Base-by-base conservation (phyloP, 2,329 filamentous ascomycete species). In the Xylariaceae sp. region DNA sequence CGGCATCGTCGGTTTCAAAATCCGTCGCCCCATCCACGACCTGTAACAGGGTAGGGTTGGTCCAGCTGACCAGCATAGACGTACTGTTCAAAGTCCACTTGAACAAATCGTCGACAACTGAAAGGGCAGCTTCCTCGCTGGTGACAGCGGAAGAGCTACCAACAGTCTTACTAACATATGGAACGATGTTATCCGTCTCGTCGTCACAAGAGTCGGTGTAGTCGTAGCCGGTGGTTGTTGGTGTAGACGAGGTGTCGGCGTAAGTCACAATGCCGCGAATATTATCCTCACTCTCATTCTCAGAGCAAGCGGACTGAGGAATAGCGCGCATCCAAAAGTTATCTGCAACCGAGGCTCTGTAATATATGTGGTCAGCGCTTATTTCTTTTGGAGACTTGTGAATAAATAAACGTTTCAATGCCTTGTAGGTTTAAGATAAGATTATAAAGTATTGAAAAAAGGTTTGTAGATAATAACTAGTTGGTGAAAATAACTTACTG, bases 181-280 rank as follows among this genome's bases (percentile, higher is more conserved):
- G 77, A 0, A 72, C 67, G 1, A 76, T 55, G 16, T 67, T 73
- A 3, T 48, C 56, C 0, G 53, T 53, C 4, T 73, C 71, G 26
- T 78, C 76, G 1, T 67, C 63, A 46, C 75, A 79, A 16, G 63
- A 57, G 19, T 68, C 63, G 0, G 46, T 50, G 40, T 61, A 65
- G 21, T 55, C 48, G 7, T 56, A 66, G 6, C 48, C 59, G 12
- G 57, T 63, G 45, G 57, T 65, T 41, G 19, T 58, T 2, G 57
- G 62, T 19, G 19, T 63, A 26, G 52, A 59, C 26, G 56, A 60
- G 20, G 56, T 65, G 21, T 64, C 61, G 32, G 70, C 68, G 58
- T 79, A 79, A 26, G 71, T 74, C 3, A 85, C 62, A 43, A 85
- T 80, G 1, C 79, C 82, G 44, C 69, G 75, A 61, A 82, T 80